Conservation (phyloP, 2,329 filamentous ascomycete species). For the Penicillium polonicum region DNA sequence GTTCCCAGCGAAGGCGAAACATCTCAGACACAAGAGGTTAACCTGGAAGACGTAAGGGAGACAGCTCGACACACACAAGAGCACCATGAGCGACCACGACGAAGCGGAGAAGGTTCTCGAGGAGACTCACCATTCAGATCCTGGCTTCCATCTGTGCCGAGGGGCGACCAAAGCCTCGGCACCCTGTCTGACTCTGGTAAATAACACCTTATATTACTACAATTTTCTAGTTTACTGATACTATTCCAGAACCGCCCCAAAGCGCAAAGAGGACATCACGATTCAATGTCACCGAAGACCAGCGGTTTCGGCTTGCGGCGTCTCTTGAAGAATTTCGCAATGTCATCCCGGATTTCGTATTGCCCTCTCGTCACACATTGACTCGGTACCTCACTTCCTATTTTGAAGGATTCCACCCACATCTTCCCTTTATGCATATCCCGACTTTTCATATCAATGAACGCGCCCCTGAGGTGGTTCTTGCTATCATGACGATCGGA, state of each 20-base stretch:
- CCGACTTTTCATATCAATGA: conserved; percentile 63
- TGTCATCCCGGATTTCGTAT: conserved; percentile 53
- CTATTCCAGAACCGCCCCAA: conserved; percentile 28
- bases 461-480: conserved; percentile 65
- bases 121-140: conserved; percentile 36
- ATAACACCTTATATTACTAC: neutral
- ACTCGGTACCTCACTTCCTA: conserved; percentile 70
- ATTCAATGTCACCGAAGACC: conserved; percentile 32
- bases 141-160: conserved; percentile 35
- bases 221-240: neutral
- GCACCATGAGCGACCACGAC: conserved; percentile 20
- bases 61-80: conserved; percentile 18
- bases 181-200: conserved; percentile 34
- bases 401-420: conserved; percentile 63
- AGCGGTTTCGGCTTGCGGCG: conserved; percentile 31
- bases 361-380: conserved; percentile 68
- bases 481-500: conserved; percentile 65
- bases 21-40: conserved; percentile 26
- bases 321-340: conserved; percentile 33
- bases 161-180: conserved; percentile 34
- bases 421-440: conserved; percentile 64
- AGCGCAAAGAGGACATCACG: conserved; percentile 20
- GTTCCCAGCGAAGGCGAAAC: conserved; percentile 29
- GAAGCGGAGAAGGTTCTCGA: conserved; percentile 25
- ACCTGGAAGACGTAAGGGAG: conserved; percentile 26